Evolutionary conservation across 2,329 filamentous ascomycete species (phyloP).

Genomic region (Sporothrix schenckii): DNA sequence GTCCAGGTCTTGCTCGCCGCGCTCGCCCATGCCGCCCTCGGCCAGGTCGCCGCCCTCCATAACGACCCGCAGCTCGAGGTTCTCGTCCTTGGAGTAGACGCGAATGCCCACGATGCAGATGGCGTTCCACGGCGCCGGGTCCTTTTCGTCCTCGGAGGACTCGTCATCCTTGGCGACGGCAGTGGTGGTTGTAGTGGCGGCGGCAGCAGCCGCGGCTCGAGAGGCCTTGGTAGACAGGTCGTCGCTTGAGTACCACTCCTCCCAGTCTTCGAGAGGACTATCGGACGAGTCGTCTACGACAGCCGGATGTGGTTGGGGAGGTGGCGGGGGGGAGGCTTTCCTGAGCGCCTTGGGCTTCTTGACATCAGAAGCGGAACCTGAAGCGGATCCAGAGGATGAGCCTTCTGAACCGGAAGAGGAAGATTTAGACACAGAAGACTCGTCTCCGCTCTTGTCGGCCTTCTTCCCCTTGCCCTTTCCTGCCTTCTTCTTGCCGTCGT

Average conservation of each 20-base stretch:
- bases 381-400: neutral
- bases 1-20: constrained; percentile 59
- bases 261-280: constrained; percentile 62
- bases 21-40: constrained; percentile 61
- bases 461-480: constrained; percentile 19
- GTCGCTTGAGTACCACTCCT: constrained; percentile 61
- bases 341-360: neutral
- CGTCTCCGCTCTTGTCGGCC: too few species aligned
- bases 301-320: constrained; percentile 28
- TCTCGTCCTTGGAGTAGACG: constrained; percentile 61
- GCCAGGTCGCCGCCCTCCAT: constrained; percentile 58
- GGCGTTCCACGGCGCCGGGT: constrained; percentile 64
- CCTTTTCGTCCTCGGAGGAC: constrained; percentile 59
- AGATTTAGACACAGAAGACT: neutral
- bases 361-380: neutral
- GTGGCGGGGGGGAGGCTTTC: constrained; percentile 15
- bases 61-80: constrained; percentile 57
- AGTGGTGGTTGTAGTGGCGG: constrained; percentile 42
- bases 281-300: constrained; percentile 59
- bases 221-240: constrained; percentile 55
- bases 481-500: neutral
- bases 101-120: constrained; percentile 63
- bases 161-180: constrained; percentile 47
- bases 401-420: neutral
- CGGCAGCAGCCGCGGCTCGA: constrained; percentile 37